A percentile compares a stretch with the other conserved stretches of the same genome.
phyloP scores from a whole-genome alignment of 768 basidiomycete genomes.

The Phylloporus rhodoxanthus region DNA sequence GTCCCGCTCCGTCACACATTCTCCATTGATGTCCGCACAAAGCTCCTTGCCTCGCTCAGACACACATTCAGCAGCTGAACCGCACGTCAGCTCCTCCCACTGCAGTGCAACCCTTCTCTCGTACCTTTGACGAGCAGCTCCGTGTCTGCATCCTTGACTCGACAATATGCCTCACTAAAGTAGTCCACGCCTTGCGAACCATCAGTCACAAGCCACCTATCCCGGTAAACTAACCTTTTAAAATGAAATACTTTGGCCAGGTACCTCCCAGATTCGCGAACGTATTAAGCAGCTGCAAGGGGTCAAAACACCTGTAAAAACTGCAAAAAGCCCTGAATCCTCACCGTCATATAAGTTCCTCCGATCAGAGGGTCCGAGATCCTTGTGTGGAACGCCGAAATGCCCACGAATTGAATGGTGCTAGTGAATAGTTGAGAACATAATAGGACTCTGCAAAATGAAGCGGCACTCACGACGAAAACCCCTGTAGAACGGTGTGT shows the following conservation, averaged over 20 bases:
- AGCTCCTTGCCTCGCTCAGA: slow-evolving; percentile 83
- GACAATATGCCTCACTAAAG: slow-evolving; percentile 81
- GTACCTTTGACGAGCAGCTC: slow-evolving; percentile 53
- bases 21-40: slow-evolving; percentile 71
- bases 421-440: slow-evolving; percentile 35
- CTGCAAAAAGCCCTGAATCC: not conserved
- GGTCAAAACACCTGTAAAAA: slow-evolving; percentile 5
- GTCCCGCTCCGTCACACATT: slow-evolving; percentile 79
- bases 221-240: slow-evolving; percentile 56
- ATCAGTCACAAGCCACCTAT: slow-evolving; percentile 7
- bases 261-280: slow-evolving; percentile 96
- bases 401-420: slow-evolving; percentile 98
- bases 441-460: not conserved
- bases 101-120: slow-evolving; percentile 2
- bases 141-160: slow-evolving; percentile 53
- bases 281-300: slow-evolving; percentile 78
- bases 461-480: slow-evolving; percentile 61
- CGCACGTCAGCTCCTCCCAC: slow-evolving; percentile 7
- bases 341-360: slow-evolving; percentile 99
- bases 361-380: slow-evolving; percentile 96
- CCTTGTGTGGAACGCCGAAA: slow-evolving; percentile 97
- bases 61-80: slow-evolving; percentile 77
- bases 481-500: slow-evolving; percentile 78
- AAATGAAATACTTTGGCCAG: slow-evolving; percentile 93
- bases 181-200: slow-evolving; percentile 66